A percentile compares a stretch with the other conserved stretches of the same genome.
phyloP scores from a whole-genome alignment of 1,139 yeast species.

The Yamadazyma membranifaciens region DNA sequence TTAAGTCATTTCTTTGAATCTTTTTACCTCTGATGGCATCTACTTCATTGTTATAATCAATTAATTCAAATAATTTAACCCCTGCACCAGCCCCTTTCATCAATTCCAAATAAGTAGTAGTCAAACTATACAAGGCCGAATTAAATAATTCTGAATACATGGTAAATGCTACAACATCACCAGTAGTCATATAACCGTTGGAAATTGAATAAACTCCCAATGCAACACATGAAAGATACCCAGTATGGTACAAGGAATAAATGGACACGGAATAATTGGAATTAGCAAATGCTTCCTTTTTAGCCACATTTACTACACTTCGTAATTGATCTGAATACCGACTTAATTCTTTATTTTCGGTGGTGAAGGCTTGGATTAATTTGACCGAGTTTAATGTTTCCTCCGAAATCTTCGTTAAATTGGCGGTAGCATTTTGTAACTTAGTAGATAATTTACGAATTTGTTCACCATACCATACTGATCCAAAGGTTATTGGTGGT shows the following conservation, averaged over 20 bases:
- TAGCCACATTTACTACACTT: conserved; percentile 42
- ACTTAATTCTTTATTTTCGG: conserved; percentile 42
- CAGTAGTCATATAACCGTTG: conserved; percentile 44
- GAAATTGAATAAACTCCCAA: conserved; percentile 45
- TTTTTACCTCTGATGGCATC: conserved; percentile 43
- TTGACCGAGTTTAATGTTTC: conserved; percentile 46
- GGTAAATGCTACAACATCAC: conserved; percentile 48
- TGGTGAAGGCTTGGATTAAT: conserved; percentile 46
- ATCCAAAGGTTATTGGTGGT: conserved; percentile 53
- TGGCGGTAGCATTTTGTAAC: conserved; percentile 48
- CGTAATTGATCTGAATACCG: conserved; percentile 42
- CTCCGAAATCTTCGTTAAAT: conserved; percentile 45
- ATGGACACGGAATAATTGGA: conserved; percentile 47
- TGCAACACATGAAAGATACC: conserved; percentile 46
- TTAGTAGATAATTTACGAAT: conserved; percentile 43
- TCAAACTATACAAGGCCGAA: conserved; percentile 48
- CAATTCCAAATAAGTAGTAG: conserved; percentile 52
- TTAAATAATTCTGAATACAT: conserved; percentile 52
- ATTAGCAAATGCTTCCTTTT: conserved; percentile 48
- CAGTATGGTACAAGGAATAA: conserved; percentile 44
- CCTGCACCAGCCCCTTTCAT: conserved; percentile 61
- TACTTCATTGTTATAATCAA: conserved; percentile 44
- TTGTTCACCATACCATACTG: conserved; percentile 50
- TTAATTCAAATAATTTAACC: conserved; percentile 44
- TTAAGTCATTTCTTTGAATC: conserved; percentile 25